Percentiles rank a stretch among this genome's conserved stretches.
phyloP scores from a whole-genome alignment of 208 protist genomes.

The Balamuthia mandrillaris region DNA sequence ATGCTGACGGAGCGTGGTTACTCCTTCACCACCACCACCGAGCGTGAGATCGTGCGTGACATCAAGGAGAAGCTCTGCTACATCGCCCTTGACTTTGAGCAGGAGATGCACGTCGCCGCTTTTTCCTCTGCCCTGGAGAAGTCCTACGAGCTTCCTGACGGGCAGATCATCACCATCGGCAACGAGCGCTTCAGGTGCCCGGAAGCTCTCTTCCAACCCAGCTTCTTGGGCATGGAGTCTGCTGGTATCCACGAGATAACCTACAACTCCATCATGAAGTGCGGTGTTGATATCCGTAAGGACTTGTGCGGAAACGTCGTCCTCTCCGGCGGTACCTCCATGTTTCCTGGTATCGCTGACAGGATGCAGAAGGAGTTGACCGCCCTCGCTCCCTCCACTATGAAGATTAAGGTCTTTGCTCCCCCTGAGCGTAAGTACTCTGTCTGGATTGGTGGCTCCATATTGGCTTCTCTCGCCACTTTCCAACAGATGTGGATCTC shows the following conservation, averaged over 20 bases:
- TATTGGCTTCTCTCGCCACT: slow-evolving; percentile 63
- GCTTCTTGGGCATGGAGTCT: slow-evolving; percentile 87
- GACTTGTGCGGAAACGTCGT: slow-evolving; percentile 94
- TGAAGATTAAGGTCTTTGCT: slow-evolving; percentile 79
- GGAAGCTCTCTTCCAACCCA: slow-evolving; percentile 94
- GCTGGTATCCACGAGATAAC: slow-evolving; percentile 91
- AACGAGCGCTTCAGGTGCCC: slow-evolving; percentile 85
- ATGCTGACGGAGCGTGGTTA: slow-evolving; percentile 88
- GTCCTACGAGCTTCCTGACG: slow-evolving; percentile 84
- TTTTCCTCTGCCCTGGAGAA: slow-evolving; percentile 59
- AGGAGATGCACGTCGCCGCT: slow-evolving; percentile 83
- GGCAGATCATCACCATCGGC: slow-evolving; percentile 78
- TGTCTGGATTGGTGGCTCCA: slow-evolving; percentile 79
- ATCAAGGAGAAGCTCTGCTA: slow-evolving; percentile 73
- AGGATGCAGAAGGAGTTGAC: slow-evolving; percentile 92
- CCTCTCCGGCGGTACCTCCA: slow-evolving; percentile 90
- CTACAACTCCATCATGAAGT: slow-evolving; percentile 95
- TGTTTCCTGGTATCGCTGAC: slow-evolving; percentile 89
- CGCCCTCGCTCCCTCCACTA: slow-evolving; percentile 88
- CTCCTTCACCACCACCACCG: slow-evolving; percentile 91
- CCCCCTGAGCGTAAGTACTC: slow-evolving; percentile 68
- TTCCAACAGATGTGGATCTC: slow-evolving; percentile 94
- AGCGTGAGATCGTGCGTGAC: slow-evolving; percentile 94
- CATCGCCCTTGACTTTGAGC: slow-evolving; percentile 85
- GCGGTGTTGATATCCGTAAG: slow-evolving; percentile 88